Evolutionary conservation across 108 stramenopile species (phyloP).

Genomic region (Fragilaria radians): DNA sequence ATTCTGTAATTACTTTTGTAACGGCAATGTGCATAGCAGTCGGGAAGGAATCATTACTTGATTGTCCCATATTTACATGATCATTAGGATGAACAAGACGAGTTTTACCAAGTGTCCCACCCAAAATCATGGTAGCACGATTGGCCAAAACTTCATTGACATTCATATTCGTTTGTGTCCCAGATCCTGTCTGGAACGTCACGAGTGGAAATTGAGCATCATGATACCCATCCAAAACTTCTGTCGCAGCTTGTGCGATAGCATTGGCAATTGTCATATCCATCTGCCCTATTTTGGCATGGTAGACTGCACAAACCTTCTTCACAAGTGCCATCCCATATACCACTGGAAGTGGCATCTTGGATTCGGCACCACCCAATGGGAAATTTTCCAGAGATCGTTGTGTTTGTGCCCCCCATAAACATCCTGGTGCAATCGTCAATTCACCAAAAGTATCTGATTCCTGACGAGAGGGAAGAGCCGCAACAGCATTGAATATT

Average conservation of each 20-base stretch:
- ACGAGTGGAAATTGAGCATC: constrained; percentile 96
- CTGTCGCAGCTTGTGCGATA: constrained; percentile 86
- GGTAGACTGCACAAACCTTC: constrained; percentile 89
- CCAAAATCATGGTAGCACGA: constrained; percentile 92
- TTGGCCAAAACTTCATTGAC: constrained; percentile 97
- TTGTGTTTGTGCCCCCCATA: constrained; percentile 93
- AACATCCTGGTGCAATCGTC: constrained; percentile 57
- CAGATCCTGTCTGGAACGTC: constrained; percentile 94
- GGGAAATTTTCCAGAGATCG: constrained; percentile 94
- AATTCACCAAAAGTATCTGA: constrained; percentile 77
- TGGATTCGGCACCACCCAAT: constrained; percentile 85
- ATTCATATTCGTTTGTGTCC: constrained; percentile 99
- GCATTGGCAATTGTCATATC: constrained; percentile 50
- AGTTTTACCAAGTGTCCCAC: constrained; percentile 86
- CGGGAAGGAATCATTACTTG: constrained; percentile 92
- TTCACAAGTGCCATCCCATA: constrained; percentile 90
- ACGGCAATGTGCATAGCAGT: constrained; percentile 96
- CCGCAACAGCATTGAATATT: constrained; percentile 18
- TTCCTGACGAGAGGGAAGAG: constrained; percentile 69
- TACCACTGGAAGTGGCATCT: constrained; percentile 92
- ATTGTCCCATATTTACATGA: constrained; percentile 96
- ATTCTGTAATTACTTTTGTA: constrained; percentile 59
- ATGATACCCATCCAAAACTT: constrained; percentile 84
- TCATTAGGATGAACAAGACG: constrained; percentile 96
- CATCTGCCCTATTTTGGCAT: constrained; percentile 66